Evolutionary conservation across 345 rosid species (phyloP), one percentile per base, ranked within the genome.

Genomic region (Gynandropsis gynandra): DNA sequence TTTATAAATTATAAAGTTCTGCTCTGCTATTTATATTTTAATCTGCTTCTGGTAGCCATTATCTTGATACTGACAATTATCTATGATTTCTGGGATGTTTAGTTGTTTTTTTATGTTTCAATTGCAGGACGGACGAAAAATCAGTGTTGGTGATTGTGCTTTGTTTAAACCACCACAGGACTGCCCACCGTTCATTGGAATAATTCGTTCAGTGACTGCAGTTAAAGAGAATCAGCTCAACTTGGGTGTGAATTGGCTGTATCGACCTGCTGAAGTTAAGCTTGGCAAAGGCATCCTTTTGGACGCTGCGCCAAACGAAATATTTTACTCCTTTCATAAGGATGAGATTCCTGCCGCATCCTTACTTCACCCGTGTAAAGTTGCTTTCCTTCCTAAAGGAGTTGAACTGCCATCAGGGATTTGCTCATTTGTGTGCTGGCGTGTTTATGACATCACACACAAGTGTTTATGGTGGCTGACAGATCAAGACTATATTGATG

Each of bases 61-160:
- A 24, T 24, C 29, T 24, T 24, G 29, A 5, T 2, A 24, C 29
- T 24, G 29, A 24, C 4, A 24, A 2, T 5, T 2, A 24, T 24
- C 29, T 24, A 24, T 24, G 29, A 24, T 24, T 24, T 24, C 29
- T 24, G 29, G 29, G 29, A 24, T 7, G 11, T 37, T 46, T 39
- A 29, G 39, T 39, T 38, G 29, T 13, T 39, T 39, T 44, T 24
- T 61, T 50, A 16, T 10, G 44, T 65, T 13, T 42, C 52, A 2
- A 13, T n/a, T 19, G 34, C 58, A 89, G 98, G 96, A 82, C 40
- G 96, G 96, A 42, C 89, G 96, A 62, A 80, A 56, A 72, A 79
- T 90, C 56, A 68, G 70, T 59, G 80, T 82, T 57, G 98, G 96
- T 56, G 98, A 90, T 54, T 90, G 92, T 69, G 96, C 96, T 49